phyloP scores from a whole-genome alignment of 257 asterid species.

The Primulina huaijiensis region DNA sequence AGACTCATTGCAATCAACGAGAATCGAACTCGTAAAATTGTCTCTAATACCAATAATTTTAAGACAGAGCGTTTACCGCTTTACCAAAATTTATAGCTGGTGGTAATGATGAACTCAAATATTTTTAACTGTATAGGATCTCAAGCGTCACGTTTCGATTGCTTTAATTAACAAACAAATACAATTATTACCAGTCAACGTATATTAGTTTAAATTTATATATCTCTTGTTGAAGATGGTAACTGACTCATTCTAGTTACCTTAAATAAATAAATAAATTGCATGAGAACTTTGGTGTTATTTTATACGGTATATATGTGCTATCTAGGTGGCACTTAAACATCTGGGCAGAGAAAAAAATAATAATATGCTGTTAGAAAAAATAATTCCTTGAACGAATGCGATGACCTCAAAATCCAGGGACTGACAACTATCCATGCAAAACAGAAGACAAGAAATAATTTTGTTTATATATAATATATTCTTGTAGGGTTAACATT shows the following conservation, averaged over 20 bases:
- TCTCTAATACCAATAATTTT: too few species aligned
- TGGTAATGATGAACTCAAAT: too few species aligned
- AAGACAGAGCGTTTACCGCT: too few species aligned
- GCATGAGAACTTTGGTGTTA: neutral
- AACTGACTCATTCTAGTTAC: neutral
- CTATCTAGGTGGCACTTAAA: conserved; percentile 48
- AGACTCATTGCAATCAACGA: too few species aligned
- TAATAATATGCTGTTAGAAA: neutral
- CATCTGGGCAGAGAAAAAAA: conserved; percentile 21
- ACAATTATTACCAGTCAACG: too few species aligned
- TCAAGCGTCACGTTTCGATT: too few species aligned
- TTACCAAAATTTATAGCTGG: too few species aligned
- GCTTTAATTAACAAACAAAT: too few species aligned
- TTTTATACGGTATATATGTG: conserved; percentile 3
- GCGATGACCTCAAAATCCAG: conserved; percentile 27
- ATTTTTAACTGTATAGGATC: too few species aligned
- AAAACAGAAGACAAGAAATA: conserved; percentile 41
- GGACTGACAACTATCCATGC: conserved; percentile 57
- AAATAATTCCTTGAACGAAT: conserved; percentile 38
- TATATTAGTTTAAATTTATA: too few species aligned
- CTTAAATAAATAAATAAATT: neutral
- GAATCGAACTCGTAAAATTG: too few species aligned
- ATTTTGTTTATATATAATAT: conserved; percentile 10
- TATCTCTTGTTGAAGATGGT: too few species aligned
- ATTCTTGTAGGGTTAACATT: conserved; percentile 26